Percentiles rank a stretch among this genome's conserved stretches.
Evolutionary conservation across 768 basidiomycete genomes (phyloP).

Genomic region (Leccinum uliginosum): DNA sequence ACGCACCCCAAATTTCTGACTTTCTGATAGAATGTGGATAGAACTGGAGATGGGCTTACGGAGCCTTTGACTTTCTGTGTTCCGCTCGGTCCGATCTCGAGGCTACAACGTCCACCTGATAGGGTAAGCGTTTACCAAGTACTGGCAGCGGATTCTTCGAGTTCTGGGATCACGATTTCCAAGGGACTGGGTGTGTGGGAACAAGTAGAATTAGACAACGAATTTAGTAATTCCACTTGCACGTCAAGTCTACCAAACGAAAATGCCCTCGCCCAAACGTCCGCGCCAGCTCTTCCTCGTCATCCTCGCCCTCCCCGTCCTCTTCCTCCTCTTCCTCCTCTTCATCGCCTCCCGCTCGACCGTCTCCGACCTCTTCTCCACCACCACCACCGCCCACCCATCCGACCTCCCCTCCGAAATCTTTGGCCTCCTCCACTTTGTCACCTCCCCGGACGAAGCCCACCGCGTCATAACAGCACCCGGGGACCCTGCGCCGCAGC

Average conservation of each 20-base stretch:
- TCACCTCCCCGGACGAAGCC: conserved; percentile 38
- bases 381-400: conserved; percentile 40
- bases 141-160: neutral
- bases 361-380: conserved; percentile 32
- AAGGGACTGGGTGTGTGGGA: no score
- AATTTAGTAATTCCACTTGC: neutral
- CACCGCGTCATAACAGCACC: conserved; percentile 8
- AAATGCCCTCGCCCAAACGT: conserved; percentile 27
- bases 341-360: conserved; percentile 36
- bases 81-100: no score
- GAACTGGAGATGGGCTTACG: neutral
- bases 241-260: neutral
- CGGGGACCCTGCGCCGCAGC: conserved; percentile 15
- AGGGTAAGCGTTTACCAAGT: neutral
- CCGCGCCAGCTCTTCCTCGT: conserved; percentile 44
- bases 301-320: conserved; percentile 27
- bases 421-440: conserved; percentile 66
- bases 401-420: conserved; percentile 50
- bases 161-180: no score
- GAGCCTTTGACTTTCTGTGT: neutral
- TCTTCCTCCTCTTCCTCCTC: conserved; percentile 34
- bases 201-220: no score
- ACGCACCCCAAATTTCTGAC: neutral
- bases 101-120: neutral
- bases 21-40: neutral